phyloP scores from a whole-genome alignment of 306 rosid genomes.

The Acacia acuminata region DNA sequence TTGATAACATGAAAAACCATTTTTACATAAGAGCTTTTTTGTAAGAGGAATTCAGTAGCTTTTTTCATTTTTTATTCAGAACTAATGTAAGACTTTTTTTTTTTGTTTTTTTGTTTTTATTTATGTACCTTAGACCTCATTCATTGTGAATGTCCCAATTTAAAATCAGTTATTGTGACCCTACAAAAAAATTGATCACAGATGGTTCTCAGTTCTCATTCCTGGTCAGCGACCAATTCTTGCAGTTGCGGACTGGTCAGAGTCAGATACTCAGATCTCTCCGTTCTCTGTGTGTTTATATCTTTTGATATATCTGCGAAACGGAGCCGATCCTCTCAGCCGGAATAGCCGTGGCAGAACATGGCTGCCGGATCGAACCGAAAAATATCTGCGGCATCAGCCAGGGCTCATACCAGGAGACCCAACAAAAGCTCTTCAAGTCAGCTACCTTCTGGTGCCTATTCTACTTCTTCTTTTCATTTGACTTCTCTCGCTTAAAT shows the following conservation, averaged over 20 bases:
- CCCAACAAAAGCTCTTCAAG: conserved; percentile 48
- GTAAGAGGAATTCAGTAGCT: no score
- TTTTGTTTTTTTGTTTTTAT: no score
- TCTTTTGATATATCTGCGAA: not conserved
- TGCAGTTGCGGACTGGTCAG: not conserved
- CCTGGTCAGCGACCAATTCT: not conserved
- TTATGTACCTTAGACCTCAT: no score
- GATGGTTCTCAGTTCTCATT: not conserved
- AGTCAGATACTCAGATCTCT: not conserved
- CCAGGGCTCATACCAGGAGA: conserved; percentile 77
- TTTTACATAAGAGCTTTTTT: no score
- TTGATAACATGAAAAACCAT: no score
- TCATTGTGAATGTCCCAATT: no score
- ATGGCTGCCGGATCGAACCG: conserved; percentile 71
- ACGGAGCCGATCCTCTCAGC: conserved; percentile 1
- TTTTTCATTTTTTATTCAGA: no score
- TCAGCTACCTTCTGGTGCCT: conserved; percentile 62
- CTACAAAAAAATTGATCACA: not conserved
- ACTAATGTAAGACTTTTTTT: no score
- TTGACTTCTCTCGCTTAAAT: not conserved
- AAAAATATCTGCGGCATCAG: conserved; percentile 82
- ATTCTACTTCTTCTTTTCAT: not conserved
- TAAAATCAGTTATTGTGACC: not conserved
- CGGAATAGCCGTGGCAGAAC: not conserved
- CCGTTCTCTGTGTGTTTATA: not conserved